A percentile compares a stretch with the other conserved stretches of the same genome.
Conservation (phyloP, 345 rosid genomes). For the Lepidium africanum region DNA sequence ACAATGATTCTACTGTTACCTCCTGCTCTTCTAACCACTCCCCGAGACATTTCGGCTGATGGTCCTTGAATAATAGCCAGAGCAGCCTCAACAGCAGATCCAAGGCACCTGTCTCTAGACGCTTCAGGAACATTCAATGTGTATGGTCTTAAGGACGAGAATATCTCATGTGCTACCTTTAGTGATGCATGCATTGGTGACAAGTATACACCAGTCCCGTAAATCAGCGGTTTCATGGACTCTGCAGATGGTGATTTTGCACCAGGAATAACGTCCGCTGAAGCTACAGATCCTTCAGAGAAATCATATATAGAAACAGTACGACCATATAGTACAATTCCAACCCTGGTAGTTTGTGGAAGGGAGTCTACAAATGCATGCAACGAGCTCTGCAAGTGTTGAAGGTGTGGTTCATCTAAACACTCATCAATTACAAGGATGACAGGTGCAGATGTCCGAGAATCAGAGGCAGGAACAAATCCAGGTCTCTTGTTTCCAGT, state of each 20-base stretch:
- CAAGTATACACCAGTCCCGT: conserved; percentile 89
- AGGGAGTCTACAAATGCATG: conserved; percentile 92
- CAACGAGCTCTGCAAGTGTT: conserved; percentile 92
- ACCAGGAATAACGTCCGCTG: conserved; percentile 96
- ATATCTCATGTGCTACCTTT: conserved; percentile 79
- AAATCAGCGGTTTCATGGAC: conserved; percentile 74
- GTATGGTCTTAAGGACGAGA: conserved; percentile 90
- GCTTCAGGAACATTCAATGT: conserved; percentile 65
- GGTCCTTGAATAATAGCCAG: conserved; percentile 85
- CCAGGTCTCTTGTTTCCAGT: conserved; percentile 80
- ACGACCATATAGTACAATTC: conserved; percentile 75
- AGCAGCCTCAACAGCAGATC: conserved; percentile 91
- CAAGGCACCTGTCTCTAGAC: conserved; percentile 87
- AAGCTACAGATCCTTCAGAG: conserved; percentile 85
- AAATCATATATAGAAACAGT: conserved; percentile 88
- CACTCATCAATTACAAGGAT: conserved; percentile 93
- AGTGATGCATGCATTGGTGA: conserved; percentile 94
- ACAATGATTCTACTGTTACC: conserved; percentile 83
- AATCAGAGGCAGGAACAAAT: conserved; percentile 85
- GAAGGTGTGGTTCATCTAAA: conserved; percentile 93
- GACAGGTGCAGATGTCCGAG: conserved; percentile 73
- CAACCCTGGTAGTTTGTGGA: conserved; percentile 71
- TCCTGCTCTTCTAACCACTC: conserved; percentile 81
- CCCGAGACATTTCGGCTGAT: conserved; percentile 82
- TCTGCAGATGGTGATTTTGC: conserved; percentile 70